phyloP scores from a whole-genome alignment of 2,329 filamentous ascomycete genomes.

The Botrytis porri region DNA sequence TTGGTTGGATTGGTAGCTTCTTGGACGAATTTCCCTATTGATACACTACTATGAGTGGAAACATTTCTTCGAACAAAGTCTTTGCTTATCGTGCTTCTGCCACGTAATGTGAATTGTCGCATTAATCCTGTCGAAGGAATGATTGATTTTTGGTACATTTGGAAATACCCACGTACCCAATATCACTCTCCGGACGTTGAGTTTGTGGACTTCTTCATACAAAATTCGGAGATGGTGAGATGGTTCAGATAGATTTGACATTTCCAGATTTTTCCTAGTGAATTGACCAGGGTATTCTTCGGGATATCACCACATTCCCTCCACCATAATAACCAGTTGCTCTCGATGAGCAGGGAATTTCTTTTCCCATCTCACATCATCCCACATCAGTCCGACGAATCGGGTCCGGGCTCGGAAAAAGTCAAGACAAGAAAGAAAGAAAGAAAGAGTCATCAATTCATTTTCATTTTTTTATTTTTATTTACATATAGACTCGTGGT shows the following conservation, averaged over 20 bases:
- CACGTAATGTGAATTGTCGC: not conserved
- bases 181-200: not conserved
- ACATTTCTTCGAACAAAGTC: slow-evolving; percentile 9
- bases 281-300: not conserved
- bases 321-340: no score
- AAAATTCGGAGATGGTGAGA: slow-evolving; percentile 2
- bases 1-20: slow-evolving; percentile 41
- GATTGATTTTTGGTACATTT: slow-evolving; percentile 2
- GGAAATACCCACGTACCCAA: not conserved
- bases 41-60: not conserved
- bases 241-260: not conserved
- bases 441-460: slow-evolving; percentile 23
- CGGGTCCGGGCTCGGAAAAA: slow-evolving; percentile 29
- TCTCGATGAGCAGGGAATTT: not conserved
- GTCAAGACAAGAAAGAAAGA: slow-evolving; percentile 20
- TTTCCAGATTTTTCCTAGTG: not conserved
- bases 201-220: not conserved
- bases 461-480: slow-evolving; percentile 9
- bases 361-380: slow-evolving; percentile 4
- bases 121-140: slow-evolving; percentile 2
- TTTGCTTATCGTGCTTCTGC: not conserved
- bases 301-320: not conserved
- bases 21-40: slow-evolving; percentile 21
- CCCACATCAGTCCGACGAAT: slow-evolving; percentile 11
- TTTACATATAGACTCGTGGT: not conserved